Conservation (phyloP, 345 rosid species). For the Hevea brasiliensis region DNA sequence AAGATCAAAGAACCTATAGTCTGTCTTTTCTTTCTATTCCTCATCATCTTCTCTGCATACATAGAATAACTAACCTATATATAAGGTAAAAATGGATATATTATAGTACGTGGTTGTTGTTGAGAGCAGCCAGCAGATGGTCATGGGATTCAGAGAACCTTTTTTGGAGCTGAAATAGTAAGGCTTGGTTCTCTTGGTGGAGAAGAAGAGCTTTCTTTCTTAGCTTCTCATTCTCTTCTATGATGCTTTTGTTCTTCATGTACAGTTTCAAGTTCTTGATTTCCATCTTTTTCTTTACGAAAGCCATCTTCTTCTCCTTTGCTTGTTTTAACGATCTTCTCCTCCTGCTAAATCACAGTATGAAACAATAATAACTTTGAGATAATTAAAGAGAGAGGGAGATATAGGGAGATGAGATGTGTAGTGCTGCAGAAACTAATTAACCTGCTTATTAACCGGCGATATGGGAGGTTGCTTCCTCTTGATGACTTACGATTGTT, state of each 20-base stretch:
- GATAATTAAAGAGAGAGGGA: not conserved
- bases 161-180: slow-evolving; percentile 51
- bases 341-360: slow-evolving; percentile 31
- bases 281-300: slow-evolving; percentile 39
- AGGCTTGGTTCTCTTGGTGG: slow-evolving; percentile 62
- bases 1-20: no score
- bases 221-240: slow-evolving; percentile 67
- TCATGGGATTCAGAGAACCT: slow-evolving; percentile 19
- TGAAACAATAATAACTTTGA: not conserved
- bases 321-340: slow-evolving; percentile 23
- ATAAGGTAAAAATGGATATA: no score
- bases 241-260: slow-evolving; percentile 64
- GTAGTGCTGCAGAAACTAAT: slow-evolving; percentile 14
- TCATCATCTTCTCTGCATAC: no score
- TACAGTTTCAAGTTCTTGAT: slow-evolving; percentile 61
- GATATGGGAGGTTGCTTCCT: slow-evolving; percentile 20
- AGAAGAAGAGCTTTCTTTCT: slow-evolving; percentile 64
- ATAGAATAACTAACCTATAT: no score
- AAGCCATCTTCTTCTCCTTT: slow-evolving; percentile 21
- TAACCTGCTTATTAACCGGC: slow-evolving; percentile 25
- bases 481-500: slow-evolving; percentile 20
- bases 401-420: not conserved
- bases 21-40: no score
- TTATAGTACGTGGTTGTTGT: not conserved
- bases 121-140: not conserved